Conservation (phyloP, 768 basidiomycete species). For the Leucosporidium scottii region DNA sequence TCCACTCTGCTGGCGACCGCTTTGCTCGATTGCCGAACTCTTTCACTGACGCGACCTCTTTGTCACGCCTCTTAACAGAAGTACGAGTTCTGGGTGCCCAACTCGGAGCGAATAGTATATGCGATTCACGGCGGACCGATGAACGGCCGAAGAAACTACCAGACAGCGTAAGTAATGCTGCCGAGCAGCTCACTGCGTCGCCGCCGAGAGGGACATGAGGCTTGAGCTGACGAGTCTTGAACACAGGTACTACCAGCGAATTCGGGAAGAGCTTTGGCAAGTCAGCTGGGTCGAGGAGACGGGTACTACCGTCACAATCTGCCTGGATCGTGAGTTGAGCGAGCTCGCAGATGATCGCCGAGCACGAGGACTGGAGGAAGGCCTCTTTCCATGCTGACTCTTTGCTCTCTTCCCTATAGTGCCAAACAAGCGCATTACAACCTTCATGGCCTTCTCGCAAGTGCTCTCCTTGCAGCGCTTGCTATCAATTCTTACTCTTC, state of each 20-base stretch:
- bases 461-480: not conserved
- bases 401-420: not conserved
- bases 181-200: too few species aligned
- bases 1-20: not conserved
- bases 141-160: constrained; percentile 21
- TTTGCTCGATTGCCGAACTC: not conserved
- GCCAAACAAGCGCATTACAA: constrained; percentile 14
- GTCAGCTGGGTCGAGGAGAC: constrained; percentile 31
- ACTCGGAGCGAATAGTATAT: constrained; percentile 20
- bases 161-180: not conserved
- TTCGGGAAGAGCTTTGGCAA: constrained; percentile 20
- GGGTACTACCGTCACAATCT: constrained; percentile 16
- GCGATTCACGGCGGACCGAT: constrained; percentile 15
- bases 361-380: not conserved
- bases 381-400: not conserved
- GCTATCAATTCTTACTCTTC: not conserved
- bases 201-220: not conserved
- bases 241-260: constrained; percentile 22
- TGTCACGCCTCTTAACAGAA: too few species aligned
- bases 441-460: not conserved
- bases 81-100: constrained; percentile 21
- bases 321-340: constrained; percentile 4
- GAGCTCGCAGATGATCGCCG: too few species aligned
- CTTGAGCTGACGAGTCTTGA: not conserved
- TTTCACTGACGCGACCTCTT: not conserved